Percentiles rank a stretch among this genome's conserved stretches.
Conservation (phyloP, 129 eudicot genomes). For the Sambucus nigra region DNA sequence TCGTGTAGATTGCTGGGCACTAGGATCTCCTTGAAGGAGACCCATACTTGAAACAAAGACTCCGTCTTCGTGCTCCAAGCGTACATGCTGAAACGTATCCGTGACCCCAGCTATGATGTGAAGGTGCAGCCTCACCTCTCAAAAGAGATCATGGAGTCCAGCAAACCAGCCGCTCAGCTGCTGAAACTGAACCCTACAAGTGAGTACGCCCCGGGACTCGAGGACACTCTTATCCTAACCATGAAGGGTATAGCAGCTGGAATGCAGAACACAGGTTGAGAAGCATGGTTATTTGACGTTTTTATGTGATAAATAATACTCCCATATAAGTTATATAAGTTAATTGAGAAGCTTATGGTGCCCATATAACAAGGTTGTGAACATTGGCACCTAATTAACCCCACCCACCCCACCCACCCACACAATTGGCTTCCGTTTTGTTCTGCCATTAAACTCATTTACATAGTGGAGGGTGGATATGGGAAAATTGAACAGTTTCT, state of each 20-base stretch:
- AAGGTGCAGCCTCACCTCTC: constrained; percentile 72
- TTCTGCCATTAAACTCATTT: too few species aligned
- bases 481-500: too few species aligned
- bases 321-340: too few species aligned
- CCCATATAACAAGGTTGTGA: too few species aligned
- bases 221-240: constrained; percentile 93
- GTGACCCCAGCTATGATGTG: constrained; percentile 76
- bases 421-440: too few species aligned
- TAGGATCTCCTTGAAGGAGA: constrained; percentile 85
- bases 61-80: constrained; percentile 74
- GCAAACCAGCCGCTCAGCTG: constrained; percentile 65
- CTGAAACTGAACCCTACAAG: constrained; percentile 79
- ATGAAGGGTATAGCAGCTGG: constrained; percentile 99
- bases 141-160: constrained; percentile 63
- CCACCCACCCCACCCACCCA: too few species aligned
- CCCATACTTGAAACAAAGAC: constrained; percentile 86
- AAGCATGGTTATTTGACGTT: too few species aligned
- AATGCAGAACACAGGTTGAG: constrained; percentile 97
- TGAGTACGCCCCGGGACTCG: constrained; percentile 96
- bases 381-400: too few species aligned
- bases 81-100: constrained; percentile 72
- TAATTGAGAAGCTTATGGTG: too few species aligned
- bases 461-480: too few species aligned
- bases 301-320: too few species aligned
- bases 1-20: constrained; percentile 95